Evolutionary conservation across 768 basidiomycete genomes (phyloP).

Genomic region (Russula sp.): DNA sequence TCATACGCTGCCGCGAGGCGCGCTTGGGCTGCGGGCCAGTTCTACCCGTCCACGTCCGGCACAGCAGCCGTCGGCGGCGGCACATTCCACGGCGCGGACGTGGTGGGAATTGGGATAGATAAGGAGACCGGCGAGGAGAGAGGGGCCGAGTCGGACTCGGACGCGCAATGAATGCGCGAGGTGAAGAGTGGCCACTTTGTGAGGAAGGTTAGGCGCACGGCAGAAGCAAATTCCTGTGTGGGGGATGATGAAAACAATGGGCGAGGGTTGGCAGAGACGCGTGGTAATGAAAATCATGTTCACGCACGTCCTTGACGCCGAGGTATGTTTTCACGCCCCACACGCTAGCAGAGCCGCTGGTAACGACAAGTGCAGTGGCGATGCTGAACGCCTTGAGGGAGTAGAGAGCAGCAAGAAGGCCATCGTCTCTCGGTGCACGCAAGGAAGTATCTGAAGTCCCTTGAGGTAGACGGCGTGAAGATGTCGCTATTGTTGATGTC

Average conservation of each 20-base stretch:
- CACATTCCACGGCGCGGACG: neutral
- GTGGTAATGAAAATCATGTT: neutral
- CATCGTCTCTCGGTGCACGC: constrained; percentile 25
- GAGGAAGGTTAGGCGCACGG: constrained; percentile 47
- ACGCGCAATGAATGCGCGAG: constrained; percentile 46
- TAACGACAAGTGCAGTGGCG: constrained; percentile 54
- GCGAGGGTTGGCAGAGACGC: neutral
- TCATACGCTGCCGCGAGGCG: constrained; percentile 47
- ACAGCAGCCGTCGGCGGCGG: neutral
- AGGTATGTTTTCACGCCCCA: constrained; percentile 47
- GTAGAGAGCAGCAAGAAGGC: constrained; percentile 40
- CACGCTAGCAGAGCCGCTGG: constrained; percentile 40
- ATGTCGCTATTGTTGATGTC: neutral
- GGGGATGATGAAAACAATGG: constrained; percentile 28
- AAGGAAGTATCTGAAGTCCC: neutral
- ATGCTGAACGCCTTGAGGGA: constrained; percentile 57
- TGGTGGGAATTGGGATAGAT: neutral
- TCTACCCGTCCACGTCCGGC: constrained; percentile 35
- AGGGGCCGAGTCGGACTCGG: constrained; percentile 30
- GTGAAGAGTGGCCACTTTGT: constrained; percentile 45
- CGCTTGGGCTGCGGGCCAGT: constrained; percentile 46
- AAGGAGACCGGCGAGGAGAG: constrained; percentile 11
- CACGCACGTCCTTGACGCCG: constrained; percentile 51
- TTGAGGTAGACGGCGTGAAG: neutral
- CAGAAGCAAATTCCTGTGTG: constrained; percentile 51